These are phyloP conservation scores for Picea abies DNA, from an alignment of 83 land plant species.

Conservation along the genomic window DNA sequence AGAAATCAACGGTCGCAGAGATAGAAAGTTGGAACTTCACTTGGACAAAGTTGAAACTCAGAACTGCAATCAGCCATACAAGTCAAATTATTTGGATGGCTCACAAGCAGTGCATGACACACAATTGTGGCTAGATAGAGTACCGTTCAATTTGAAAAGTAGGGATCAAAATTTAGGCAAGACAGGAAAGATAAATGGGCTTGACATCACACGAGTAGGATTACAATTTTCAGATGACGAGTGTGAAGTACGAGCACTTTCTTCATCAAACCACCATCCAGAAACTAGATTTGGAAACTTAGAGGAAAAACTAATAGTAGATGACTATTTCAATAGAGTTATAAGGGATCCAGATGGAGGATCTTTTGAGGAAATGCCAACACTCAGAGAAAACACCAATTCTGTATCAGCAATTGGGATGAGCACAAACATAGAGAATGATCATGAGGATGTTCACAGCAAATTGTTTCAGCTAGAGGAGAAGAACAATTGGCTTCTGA, in stretches of 20 bases:
- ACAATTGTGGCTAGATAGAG: no score
- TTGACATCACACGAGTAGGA: not conserved
- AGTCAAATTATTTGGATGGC: not conserved
- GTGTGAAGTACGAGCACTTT: not conserved
- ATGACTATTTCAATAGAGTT: not conserved
- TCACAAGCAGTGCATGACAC: not conserved
- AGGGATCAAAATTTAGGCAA: not conserved
- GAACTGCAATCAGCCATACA: not conserved
- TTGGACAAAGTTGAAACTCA: not conserved
- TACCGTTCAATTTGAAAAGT: no score
- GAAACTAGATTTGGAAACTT: slow-evolving; percentile 10
- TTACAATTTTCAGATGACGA: slow-evolving; percentile 8
- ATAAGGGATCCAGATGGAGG: not conserved
- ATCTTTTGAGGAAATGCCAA: no score
- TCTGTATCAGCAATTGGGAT: not conserved
- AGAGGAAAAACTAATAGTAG: not conserved
- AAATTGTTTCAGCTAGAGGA: not conserved
- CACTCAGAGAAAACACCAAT: not conserved
- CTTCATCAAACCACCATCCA: not conserved
- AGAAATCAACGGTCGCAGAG: not conserved
- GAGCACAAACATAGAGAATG: not conserved
- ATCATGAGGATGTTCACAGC: not conserved
- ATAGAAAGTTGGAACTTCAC: not conserved
- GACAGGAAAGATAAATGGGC: not conserved
- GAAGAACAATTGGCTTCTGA: not conserved